Conservation (phyloP, 2,329 filamentous ascomycete species). For the Trichoderma atrobrunneum region DNA sequence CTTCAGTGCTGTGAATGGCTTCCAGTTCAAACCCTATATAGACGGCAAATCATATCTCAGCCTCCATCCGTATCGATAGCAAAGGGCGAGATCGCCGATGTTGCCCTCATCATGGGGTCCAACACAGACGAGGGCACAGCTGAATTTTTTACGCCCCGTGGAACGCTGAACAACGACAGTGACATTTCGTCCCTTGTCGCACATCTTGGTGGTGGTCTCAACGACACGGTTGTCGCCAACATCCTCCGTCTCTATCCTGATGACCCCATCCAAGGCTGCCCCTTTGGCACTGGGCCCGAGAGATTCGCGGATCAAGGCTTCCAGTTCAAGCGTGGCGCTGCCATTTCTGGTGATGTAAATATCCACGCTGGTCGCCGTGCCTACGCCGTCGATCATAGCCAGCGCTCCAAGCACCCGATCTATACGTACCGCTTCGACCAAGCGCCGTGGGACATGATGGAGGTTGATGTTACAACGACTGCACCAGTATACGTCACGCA, state of each 20-base stretch:
- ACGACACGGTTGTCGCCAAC: background rate
- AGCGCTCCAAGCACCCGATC: background rate
- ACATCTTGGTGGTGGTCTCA: background rate
- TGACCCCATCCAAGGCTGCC: conserved; percentile 5
- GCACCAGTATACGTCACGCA: conserved; percentile 5
- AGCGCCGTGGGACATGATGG: conserved; percentile 1
- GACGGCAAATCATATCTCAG: conserved; percentile 1
- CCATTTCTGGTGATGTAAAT: background rate
- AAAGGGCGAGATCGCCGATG: conserved; percentile 1
- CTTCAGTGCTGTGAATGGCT: conserved; percentile 2
- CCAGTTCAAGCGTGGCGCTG: conserved; percentile 8
- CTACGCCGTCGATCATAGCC: background rate
- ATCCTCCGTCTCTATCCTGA: conserved; percentile 14
- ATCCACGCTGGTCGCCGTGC: conserved; percentile 10
- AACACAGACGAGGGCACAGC: conserved; percentile 14
- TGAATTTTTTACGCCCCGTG: conserved; percentile 1
- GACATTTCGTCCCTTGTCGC: conserved; percentile 5
- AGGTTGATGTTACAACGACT: conserved; percentile 1
- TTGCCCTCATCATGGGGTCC: conserved; percentile 8
- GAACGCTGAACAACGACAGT: conserved; percentile 1
- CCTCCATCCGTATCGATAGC: background rate
- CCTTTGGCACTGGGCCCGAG: background rate
- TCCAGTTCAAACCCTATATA: conserved; percentile 9
- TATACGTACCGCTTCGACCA: conserved; percentile 10
- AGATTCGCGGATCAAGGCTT: conserved; percentile 2